Base-by-base conservation (phyloP, 495 filamentous ascomycete species). In the Hypoxylon subgilvum region DNA sequence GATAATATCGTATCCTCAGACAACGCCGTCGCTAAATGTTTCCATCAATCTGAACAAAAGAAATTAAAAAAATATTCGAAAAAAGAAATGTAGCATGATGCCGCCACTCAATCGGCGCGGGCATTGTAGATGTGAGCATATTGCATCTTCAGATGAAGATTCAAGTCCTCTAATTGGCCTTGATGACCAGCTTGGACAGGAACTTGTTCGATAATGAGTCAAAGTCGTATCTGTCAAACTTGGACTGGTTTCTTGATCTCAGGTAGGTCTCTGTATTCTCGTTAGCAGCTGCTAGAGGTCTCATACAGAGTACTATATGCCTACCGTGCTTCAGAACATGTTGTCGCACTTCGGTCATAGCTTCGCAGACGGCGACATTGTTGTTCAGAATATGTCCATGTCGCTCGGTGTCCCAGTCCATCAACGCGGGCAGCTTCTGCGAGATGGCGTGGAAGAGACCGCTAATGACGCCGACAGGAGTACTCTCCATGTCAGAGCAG, bases 151-250 rank as follows among this genome's bases (percentile, higher is more conserved):
- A 45, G 31, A 51, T 47, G 17, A 22, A 23, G 10, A 34, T 21
- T 16, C 12, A 16, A 18, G 19, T 17, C 4, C 21, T 34, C 59
- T 81, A 95, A 76, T 94, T 93, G 60, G 92, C 88, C 53, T 92
- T 92, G 71, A 96, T 95, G 70, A 96, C 91, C 64, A 96, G 84
- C 73, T 93, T 90, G 21, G 90, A 92, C 48, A 96, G 77, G 76
- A 96, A 94, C 79, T 95, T 96, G 82, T 93, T 95, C 47, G 91
- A 93, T 66, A 96, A 76, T 55, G 86, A 91, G 76, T 96, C 92
- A 70, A 96, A 96, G 76, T 96, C 90, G 59, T 84, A 77, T 61
- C 89, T 85, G 76, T 96, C 87, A 72, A 93, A 96, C 70, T 88
- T 88, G 63, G 86, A 80, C 14, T 78, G 77, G 28, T 73, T 62